Base-by-base conservation (phyloP, 805 yeast genomes). In the Saturnispora diversa region DNA sequence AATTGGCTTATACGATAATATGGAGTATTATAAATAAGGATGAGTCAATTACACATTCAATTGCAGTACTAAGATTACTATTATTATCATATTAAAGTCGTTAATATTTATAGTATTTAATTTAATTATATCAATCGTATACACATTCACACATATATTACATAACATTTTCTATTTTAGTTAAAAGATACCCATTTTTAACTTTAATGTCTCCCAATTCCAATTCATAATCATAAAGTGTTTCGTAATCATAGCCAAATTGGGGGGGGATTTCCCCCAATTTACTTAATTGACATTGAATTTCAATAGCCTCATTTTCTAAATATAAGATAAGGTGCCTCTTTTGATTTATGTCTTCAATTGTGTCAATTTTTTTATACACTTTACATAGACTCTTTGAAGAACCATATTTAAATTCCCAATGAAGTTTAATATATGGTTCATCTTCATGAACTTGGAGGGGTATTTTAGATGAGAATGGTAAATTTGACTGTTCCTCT, bases 181-280 rank as follows among this genome's bases (percentile, higher is more conserved):
- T 38, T 17, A 56, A 39, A 13, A 54, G 39, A 32, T 46, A 53
- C 16, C 50, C 44, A 32, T 52, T 53, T 38, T 48, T 50, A 17
- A 55, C 40, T 20, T 40, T 34, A 36, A 56, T 48, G 7, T 40
- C 30, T 6, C 46, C 43, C 13, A 56, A 41, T 5, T 45, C 45
- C 9, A 55, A 27, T 21, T 48, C 42, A 29, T 54, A 56, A 27
- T 53, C 44, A 10, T 50, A 51, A 7, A 50, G 33, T 3, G 41
- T 25, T 2, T 52, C 56, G 40, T 44, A 56, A 33, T 55, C 60
- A 31, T 55, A 56, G 5, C 57, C 60, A 10, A 54, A 45, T 36
- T 45, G 46, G 8, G 55, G 54, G 5, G 52, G 51, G 3, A 52
- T 35, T 29, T 45, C 51, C 25, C 49, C 55, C 13, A 54, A 55